Conservation (phyloP, 495 filamentous ascomycete species). For the Wilcoxina mikolae region DNA sequence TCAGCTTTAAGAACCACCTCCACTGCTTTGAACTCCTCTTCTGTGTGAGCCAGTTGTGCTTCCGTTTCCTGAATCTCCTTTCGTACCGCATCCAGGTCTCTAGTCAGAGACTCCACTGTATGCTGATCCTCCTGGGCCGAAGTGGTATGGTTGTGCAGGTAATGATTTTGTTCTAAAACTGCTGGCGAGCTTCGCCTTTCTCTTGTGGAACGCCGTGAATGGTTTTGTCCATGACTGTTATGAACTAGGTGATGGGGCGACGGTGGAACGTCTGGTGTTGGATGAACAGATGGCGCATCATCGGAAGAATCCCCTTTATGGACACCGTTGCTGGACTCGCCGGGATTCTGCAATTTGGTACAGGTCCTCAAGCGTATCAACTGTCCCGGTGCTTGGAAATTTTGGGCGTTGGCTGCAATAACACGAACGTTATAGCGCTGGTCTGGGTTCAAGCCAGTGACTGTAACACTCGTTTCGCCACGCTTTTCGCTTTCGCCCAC, state of each 20-base stretch:
- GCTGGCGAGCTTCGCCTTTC: constrained; percentile 66
- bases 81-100: constrained; percentile 54
- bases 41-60: constrained; percentile 44
- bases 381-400: constrained; percentile 77
- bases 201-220: constrained; percentile 30
- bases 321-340: constrained; percentile 1
- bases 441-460: constrained; percentile 67
- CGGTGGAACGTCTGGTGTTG: constrained; percentile 10
- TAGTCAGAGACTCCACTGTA: constrained; percentile 46
- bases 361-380: constrained; percentile 61
- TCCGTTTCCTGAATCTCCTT: constrained; percentile 51
- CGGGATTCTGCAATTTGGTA: constrained; percentile 12
- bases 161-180: constrained; percentile 30
- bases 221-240: constrained; percentile 38
- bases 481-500: constrained; percentile 70
- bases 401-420: constrained; percentile 71
- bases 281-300: constrained; percentile 20
- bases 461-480: constrained; percentile 76
- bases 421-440: constrained; percentile 87
- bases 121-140: constrained; percentile 30
- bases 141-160: constrained; percentile 8
- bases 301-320: constrained; percentile 30
- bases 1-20: constrained; percentile 46
- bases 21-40: constrained; percentile 56
- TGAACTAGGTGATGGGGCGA: constrained; percentile 12